Evolutionary conservation across 1,139 yeast species (phyloP), one percentile per base, ranked within the genome.

Genomic region (Sugiyamaella pinicola): DNA sequence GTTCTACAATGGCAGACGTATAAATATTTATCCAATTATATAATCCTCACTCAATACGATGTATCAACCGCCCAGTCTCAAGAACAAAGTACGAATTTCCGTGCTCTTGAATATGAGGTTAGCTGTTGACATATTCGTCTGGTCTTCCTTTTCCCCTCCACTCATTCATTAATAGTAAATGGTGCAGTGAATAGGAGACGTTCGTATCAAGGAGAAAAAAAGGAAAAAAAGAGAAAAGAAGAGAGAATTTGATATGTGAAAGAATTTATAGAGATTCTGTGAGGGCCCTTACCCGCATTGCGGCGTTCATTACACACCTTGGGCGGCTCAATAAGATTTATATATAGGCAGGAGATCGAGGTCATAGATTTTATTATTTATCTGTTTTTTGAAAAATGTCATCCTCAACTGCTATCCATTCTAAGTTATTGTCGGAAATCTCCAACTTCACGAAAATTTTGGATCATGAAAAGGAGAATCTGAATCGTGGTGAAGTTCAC

Each of bases 81-180:
- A 40, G 29, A 26, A 50, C 46, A 21, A 29, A 17, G 31, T 34
- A 50, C 10, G 15, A 4, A 18, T 10, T 22, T 21, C 40, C n/a
- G 31, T 33, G 40, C 34, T 31, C 42, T 43, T 43, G 51, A 47
- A 28, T 47, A 53, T 53, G 56, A 51, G 54, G 56, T 51, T 40
- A 49, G 60, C 54, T 41, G 46, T 50, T 49, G 55, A 51, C 43
- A 26, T 12, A 19, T 62, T 38, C 34, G 29, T 64, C 68, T 65
- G 40, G 68, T 51, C 68, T 57, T 6, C 52, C 67, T 59, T 65
- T 65, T 65, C 68, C 68, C 68, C 68, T 65, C 66, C 64, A 58
- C 44, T 58, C 64, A 58, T 45, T 60, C 62, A 65, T 52, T 38
- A 48, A 21, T 28, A 18, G n/a, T 40, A 52, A 57, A 44, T 56